Percentiles rank a stretch among this genome's conserved stretches.
These are phyloP conservation scores for Stereocaulon alpinum DNA, from an alignment of 495 filamentous ascomycete species.

Conservation along the genomic window DNA sequence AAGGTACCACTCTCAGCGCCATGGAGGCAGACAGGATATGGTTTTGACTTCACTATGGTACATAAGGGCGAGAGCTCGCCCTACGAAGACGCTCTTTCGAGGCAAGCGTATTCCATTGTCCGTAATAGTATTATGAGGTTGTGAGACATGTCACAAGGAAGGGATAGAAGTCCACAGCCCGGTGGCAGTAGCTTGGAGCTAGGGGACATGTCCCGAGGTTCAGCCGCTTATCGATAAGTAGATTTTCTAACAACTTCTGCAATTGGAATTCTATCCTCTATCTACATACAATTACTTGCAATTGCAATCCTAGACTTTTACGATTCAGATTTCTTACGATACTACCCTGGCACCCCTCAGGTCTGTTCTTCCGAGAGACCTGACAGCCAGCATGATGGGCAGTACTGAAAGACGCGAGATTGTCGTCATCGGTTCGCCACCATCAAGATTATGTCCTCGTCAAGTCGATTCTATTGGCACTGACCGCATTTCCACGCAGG, in stretches of 20 bases:
- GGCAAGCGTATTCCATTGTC: no score
- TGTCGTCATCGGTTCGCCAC: constrained; percentile 37
- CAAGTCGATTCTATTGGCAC: not conserved
- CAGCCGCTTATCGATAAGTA: constrained; percentile 1
- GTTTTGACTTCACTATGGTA: not conserved
- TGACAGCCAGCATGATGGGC: not conserved
- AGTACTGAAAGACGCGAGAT: constrained; percentile 45
- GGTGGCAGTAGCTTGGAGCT: not conserved
- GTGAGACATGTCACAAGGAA: no score
- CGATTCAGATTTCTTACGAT: not conserved
- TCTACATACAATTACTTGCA: not conserved
- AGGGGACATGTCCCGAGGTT: not conserved
- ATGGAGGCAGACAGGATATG: not conserved
- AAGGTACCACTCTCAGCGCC: constrained; percentile 8
- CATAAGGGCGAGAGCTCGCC: no score
- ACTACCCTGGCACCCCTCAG: not conserved
- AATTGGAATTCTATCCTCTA: not conserved
- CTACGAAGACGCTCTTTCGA: no score
- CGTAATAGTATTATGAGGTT: no score
- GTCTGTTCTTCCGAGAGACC: not conserved
- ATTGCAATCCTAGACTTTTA: not conserved
- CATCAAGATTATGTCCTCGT: not conserved
- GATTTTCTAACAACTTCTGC: not conserved
- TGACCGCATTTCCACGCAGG: constrained; percentile 38
- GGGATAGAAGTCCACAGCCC: no score